Percentiles rank a stretch among this genome's conserved stretches.
Conservation (phyloP, 257 asterid species). For the Nicotiana benthamiana region DNA sequence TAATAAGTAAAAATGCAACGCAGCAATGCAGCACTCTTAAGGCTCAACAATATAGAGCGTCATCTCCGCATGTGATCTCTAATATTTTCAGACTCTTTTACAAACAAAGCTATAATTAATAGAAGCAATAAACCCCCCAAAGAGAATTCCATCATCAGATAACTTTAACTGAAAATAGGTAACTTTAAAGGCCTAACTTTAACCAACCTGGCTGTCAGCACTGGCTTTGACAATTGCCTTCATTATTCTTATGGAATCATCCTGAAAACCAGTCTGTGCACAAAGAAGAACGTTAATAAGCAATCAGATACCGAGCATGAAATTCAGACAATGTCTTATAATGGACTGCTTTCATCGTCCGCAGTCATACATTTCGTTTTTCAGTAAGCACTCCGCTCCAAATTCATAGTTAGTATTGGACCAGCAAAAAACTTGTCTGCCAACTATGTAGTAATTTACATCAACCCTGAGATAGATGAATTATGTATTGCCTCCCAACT, state of each 20-base stretch:
- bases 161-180: neutral
- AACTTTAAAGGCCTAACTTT: neutral
- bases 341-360: neutral
- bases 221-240: conserved; percentile 42
- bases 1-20: neutral
- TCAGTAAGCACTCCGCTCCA: neutral
- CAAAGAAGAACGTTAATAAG: neutral
- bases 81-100: neutral
- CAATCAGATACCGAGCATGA: neutral
- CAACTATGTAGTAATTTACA: neutral
- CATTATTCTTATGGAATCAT: conserved; percentile 67
- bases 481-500: neutral
- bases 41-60: neutral
- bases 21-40: neutral
- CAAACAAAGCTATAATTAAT: neutral
- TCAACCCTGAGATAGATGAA: neutral
- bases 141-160: neutral
- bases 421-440: neutral
- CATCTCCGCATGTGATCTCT: neutral
- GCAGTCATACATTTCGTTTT: neutral
- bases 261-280: conserved; percentile 73
- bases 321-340: neutral
- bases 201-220: conserved; percentile 68
- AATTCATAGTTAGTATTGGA: neutral
- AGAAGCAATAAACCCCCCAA: neutral